Evolutionary conservation across 352 stramenopile genomes (phyloP), one percentile per base, ranked within the genome.

Genomic region (Pythium coloratum): DNA sequence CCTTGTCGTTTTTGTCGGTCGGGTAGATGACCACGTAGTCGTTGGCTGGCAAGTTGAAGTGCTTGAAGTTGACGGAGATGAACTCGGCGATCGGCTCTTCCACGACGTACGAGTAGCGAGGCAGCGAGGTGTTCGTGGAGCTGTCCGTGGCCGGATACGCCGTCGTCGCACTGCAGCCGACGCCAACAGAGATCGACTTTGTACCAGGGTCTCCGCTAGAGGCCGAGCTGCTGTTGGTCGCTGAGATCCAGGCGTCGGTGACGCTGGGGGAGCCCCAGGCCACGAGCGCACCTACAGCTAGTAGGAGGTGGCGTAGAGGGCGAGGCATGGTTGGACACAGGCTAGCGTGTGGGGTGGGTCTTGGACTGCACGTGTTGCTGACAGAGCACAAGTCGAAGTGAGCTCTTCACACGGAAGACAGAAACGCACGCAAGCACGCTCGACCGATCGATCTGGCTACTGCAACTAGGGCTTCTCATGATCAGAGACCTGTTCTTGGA

Each of bases 21-120:
- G 81, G 47, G 0, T 71, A 72, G 4, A 92, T 59, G 36, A 81
- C 54, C 12, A 94, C 66, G 55, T 82, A 88, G 62, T 94, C 86
- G 38, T 65, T 70, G 0, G 73, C 55, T 0, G 82, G 82, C 8
- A 94, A 67, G 53, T 90, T 82, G 66, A 92, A 91, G 36, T 77
- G 26, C 9, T 75, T 71, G 49, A 94, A 90, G 63, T 92, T 77
- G 47, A 94, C 47, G 18, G 80, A 65, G 51, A 91, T 71, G 56
- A 91, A 91, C 33, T 82, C 55, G 9, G 82, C 86, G 28, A 76
- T 38, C 12, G 76, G 57, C 36, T 60, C 44, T 2, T 38, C 12
- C 4, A 59, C 26, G 9, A 44, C 24, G 57, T 18, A 28, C 32
- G 46, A 38, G 33, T 51, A 58, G 32, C 46, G 44, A 24, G 28